A percentile compares a stretch with the other conserved stretches of the same genome.
Conservation (phyloP, 305 asterid genomes). For the Rubia balearica region DNA sequence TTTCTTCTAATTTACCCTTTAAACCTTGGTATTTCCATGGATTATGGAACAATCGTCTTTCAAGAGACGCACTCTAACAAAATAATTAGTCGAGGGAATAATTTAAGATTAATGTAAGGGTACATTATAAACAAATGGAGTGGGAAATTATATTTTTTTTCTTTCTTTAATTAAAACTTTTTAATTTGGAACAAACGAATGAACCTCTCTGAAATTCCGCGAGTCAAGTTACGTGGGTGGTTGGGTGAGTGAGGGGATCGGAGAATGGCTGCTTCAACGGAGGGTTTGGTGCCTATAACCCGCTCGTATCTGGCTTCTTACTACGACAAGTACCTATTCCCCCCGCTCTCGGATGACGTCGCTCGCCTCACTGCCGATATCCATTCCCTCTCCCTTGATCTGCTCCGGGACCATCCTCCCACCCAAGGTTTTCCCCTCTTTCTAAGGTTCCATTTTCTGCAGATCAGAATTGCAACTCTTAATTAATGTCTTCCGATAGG, state of each 20-base stretch:
- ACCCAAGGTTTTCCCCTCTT: conserved; percentile 41
- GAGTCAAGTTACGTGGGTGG: too few relatives aligned
- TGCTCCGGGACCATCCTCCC: conserved; percentile 44
- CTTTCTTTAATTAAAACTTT: too few relatives aligned
- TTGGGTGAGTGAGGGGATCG: neutral
- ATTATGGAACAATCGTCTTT: too few relatives aligned
- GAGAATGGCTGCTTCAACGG: conserved; percentile 68
- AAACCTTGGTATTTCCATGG: too few relatives aligned
- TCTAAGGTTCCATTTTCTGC: neutral
- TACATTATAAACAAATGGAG: too few relatives aligned
- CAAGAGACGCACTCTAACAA: too few relatives aligned
- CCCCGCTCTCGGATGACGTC: conserved; percentile 61
- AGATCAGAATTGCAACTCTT: neutral
- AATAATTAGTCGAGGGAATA: too few relatives aligned
- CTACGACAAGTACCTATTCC: conserved; percentile 67
- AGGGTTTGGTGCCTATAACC: conserved; percentile 89
- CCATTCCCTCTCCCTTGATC: conserved; percentile 51
- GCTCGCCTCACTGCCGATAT: conserved; percentile 59
- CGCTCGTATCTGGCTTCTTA: conserved; percentile 73
- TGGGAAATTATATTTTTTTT: too few relatives aligned
- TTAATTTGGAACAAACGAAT: too few relatives aligned
- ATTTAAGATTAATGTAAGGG: too few relatives aligned
- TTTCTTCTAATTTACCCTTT: too few relatives aligned
- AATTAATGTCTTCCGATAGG: conserved; percentile 31
- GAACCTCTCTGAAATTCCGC: too few relatives aligned